Conservation (phyloP, 1,284 basidiomycete species). For the Apiotrichum porosum region DNA sequence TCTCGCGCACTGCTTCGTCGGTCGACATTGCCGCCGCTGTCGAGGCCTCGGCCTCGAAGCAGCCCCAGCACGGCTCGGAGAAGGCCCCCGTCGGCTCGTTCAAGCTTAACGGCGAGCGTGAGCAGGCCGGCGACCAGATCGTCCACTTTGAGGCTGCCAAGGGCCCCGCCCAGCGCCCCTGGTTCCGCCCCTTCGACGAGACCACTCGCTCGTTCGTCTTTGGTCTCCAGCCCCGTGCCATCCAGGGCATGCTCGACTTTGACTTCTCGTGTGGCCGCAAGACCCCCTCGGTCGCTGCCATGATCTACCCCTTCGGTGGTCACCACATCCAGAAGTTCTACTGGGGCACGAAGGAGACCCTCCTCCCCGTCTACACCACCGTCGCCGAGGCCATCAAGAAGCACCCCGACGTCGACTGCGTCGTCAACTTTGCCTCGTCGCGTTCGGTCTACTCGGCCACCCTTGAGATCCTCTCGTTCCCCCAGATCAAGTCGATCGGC, state of each 20-base stretch:
- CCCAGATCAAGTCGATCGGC: slow-evolving; percentile 77
- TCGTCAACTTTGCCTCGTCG: slow-evolving; percentile 96
- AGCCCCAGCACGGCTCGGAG: slow-evolving; percentile 34
- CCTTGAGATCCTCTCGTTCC: slow-evolving; percentile 75
- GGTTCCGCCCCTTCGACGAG: slow-evolving; percentile 85
- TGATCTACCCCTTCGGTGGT: slow-evolving; percentile 99
- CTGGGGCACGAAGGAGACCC: slow-evolving; percentile 99
- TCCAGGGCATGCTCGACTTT: slow-evolving; percentile 99
- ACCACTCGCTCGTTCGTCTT: slow-evolving; percentile 93
- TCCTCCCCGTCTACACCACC: slow-evolving; percentile 93
- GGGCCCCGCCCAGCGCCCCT: slow-evolving; percentile 57
- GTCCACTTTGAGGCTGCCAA: slow-evolving; percentile 65
- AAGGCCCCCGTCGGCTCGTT: slow-evolving; percentile 61
- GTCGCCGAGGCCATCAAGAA: slow-evolving; percentile 89
- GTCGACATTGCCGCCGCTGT: slow-evolving; percentile 38
- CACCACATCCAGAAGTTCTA: slow-evolving; percentile 99
- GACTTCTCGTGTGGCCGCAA: slow-evolving; percentile 95
- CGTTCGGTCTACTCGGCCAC: slow-evolving; percentile 94
- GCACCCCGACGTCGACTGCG: slow-evolving; percentile 93
- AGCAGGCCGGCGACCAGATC: slow-evolving; percentile 74
- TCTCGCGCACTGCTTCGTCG: slow-evolving; percentile 44
- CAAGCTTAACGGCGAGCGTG: slow-evolving; percentile 63
- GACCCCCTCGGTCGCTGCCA: slow-evolving; percentile 92
- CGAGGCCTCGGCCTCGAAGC: slow-evolving; percentile 22
- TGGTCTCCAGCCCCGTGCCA: slow-evolving; percentile 96